Evolutionary conservation across 352 stramenopile species (phyloP).

Genomic region (Peronosclerospora sorghi): DNA sequence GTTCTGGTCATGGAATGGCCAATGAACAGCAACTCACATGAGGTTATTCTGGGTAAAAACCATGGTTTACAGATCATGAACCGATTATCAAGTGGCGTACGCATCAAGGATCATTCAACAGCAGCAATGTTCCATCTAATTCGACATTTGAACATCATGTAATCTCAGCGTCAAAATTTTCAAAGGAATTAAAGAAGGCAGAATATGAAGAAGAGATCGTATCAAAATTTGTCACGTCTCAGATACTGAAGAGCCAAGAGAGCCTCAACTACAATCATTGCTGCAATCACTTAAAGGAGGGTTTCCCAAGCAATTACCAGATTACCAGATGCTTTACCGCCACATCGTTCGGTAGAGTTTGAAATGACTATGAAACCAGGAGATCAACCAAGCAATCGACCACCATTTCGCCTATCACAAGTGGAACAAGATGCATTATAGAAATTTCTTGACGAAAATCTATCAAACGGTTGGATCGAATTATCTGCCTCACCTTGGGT

Average conservation of each 20-base stretch:
- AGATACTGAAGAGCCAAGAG: not conserved
- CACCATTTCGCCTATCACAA: not conserved
- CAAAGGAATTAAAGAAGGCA: not conserved
- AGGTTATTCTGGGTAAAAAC: too few species aligned
- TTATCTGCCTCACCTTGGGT: not conserved
- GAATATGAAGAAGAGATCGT: not conserved
- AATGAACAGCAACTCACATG: too few species aligned
- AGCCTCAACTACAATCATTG: not conserved
- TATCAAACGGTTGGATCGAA: not conserved
- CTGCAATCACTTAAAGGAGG: not conserved
- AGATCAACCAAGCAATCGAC: not conserved
- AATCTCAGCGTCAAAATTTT: too few species aligned
- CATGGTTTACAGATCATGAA: too few species aligned
- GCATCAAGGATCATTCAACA: too few species aligned
- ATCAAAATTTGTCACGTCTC: not conserved
- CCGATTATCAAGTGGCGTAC: too few species aligned
- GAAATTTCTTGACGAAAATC: not conserved
- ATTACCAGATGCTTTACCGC: not conserved
- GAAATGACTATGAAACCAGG: not conserved
- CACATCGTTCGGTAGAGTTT: not conserved
- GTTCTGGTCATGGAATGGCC: too few species aligned
- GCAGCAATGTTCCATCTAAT: too few species aligned
- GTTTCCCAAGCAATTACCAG: not conserved
- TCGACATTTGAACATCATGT: too few species aligned
- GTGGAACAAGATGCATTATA: not conserved